phyloP scores from a whole-genome alignment of 2,329 filamentous ascomycete species.

The Neopestalotiopsis rosae region DNA sequence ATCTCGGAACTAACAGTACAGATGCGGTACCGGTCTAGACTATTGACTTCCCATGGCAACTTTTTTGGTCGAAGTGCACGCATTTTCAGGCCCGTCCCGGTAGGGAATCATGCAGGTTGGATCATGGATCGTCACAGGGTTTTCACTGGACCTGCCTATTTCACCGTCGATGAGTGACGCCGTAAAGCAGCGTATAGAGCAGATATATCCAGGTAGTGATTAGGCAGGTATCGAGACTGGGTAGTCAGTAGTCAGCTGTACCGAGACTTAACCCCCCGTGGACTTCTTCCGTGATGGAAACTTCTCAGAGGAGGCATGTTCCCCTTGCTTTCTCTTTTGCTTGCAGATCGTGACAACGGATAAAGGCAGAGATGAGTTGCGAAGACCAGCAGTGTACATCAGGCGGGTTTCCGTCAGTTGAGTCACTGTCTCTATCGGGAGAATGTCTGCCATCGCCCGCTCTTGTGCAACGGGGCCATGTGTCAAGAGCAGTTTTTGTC shows the following conservation, averaged over 20 bases:
- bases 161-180: background rate
- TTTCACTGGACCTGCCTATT: background rate
- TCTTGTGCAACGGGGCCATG: constrained; percentile 16
- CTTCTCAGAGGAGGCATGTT: background rate
- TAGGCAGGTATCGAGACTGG: background rate
- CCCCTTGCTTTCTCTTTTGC: background rate
- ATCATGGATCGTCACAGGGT: background rate
- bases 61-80: background rate
- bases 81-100: background rate
- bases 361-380: background rate
- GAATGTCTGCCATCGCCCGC: constrained; percentile 13
- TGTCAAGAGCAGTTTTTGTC: constrained; percentile 10
- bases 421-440: constrained; percentile 11
- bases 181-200: background rate
- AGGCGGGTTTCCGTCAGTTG: background rate
- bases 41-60: background rate
- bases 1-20: background rate
- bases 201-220: background rate
- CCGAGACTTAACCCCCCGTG: background rate
- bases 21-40: background rate
- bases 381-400: background rate
- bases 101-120: background rate
- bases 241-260: background rate
- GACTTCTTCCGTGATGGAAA: background rate
- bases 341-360: background rate